A percentile compares a stretch with the other conserved stretches of the same genome.
Evolutionary conservation across 1,139 yeast genomes (phyloP).

Genomic region (Nadsonia commutata): DNA sequence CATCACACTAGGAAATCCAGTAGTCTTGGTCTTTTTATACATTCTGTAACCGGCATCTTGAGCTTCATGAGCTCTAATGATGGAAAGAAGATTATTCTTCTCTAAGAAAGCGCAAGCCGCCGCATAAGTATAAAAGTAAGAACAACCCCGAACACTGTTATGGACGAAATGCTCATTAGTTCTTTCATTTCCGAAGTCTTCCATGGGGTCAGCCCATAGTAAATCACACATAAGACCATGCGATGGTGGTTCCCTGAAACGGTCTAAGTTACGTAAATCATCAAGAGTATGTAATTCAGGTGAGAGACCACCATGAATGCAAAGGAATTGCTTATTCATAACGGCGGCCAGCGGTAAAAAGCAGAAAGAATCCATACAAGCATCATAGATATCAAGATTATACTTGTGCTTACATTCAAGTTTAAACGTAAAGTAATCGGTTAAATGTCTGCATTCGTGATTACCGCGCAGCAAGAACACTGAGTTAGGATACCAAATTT

Average conservation of each 20-base stretch:
- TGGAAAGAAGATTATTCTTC: slow-evolving; percentile 61
- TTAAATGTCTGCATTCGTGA: slow-evolving; percentile 88
- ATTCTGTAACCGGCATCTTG: slow-evolving; percentile 96
- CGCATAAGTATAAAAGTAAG: slow-evolving; percentile 73
- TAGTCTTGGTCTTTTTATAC: slow-evolving; percentile 72
- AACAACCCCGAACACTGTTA: slow-evolving; percentile 83
- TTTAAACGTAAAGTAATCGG: slow-evolving; percentile 88
- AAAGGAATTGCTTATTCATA: slow-evolving; percentile 87
- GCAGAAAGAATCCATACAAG: slow-evolving; percentile 67
- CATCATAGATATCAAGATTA: slow-evolving; percentile 50
- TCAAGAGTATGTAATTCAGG: slow-evolving; percentile 64
- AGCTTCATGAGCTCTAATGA: slow-evolving; percentile 94
- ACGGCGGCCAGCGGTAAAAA: slow-evolving; percentile 86
- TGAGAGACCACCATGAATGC: slow-evolving; percentile 95
- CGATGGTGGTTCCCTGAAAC: slow-evolving; percentile 90
- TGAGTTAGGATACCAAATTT: slow-evolving; percentile 60
- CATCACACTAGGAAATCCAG: slow-evolving; percentile 86
- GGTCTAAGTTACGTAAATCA: slow-evolving; percentile 54
- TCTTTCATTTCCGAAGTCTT: slow-evolving; percentile 66
- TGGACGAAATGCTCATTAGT: slow-evolving; percentile 41
- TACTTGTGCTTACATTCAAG: slow-evolving; percentile 85
- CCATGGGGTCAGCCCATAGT: slow-evolving; percentile 92
- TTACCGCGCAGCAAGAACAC: slow-evolving; percentile 85
- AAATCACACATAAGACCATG: slow-evolving; percentile 90
- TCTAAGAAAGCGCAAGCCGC: slow-evolving; percentile 77